Percentiles rank a stretch among this genome's conserved stretches.
Conservation (phyloP, 176 grass and related monocot species). For the Metroxylon sagu region DNA sequence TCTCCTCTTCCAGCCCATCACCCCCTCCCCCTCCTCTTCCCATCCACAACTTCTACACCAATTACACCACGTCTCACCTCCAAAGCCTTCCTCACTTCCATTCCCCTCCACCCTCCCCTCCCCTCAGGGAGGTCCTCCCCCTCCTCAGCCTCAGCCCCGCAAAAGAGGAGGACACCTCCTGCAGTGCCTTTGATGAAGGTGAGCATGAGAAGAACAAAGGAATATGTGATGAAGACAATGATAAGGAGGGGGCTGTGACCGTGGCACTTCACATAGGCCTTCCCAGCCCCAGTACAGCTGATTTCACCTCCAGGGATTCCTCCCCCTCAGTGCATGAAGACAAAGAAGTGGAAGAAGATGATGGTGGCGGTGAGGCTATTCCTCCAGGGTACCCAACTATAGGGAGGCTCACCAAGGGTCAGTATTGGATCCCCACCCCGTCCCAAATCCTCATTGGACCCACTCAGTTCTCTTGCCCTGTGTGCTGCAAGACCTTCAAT, state of each 20-base stretch:
- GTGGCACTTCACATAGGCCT: conserved; percentile 75
- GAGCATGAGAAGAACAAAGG: background rate
- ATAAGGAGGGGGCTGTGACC: conserved; percentile 40
- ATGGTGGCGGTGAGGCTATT: conserved; percentile 5
- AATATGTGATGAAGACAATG: too few relatives aligned
- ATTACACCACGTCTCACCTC: background rate
- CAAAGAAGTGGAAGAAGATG: conserved; percentile 14
- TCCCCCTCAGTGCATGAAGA: conserved; percentile 3
- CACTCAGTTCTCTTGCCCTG: conserved; percentile 79
- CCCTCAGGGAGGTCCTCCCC: conserved; percentile 60
- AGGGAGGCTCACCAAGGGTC: conserved; percentile 68
- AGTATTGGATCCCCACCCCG: conserved; percentile 86
- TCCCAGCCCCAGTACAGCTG: conserved; percentile 33
- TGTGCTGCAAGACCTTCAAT: conserved; percentile 86
- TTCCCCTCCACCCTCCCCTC: conserved; percentile 44
- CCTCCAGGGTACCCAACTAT: conserved; percentile 44
- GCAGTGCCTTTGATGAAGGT: conserved; percentile 6
- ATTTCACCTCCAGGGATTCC: conserved; percentile 8
- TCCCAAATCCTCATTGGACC: conserved; percentile 91
- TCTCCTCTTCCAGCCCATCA: conserved; percentile 18
- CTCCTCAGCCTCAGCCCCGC: conserved; percentile 52
- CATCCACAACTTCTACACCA: background rate
- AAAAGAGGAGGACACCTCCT: background rate
- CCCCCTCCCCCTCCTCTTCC: conserved; percentile 21
- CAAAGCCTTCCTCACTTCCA: conserved; percentile 4